Base-by-base conservation (phyloP, 345 rosid species). In the Salix caprea region DNA sequence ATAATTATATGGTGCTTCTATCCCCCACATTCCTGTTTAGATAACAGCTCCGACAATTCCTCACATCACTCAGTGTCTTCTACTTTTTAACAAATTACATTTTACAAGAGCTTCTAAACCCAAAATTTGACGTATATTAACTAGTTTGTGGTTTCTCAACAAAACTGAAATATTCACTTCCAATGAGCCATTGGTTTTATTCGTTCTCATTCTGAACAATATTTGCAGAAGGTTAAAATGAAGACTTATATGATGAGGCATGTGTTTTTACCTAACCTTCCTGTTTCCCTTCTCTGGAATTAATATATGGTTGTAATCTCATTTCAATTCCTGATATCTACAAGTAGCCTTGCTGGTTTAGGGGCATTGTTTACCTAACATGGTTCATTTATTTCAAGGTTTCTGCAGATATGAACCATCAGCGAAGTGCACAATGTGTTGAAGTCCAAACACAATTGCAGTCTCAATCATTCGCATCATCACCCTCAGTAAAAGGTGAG, bases 381-480 rank as follows among this genome's bases (percentile, higher is more conserved):
- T 74, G 72, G 73, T 85, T 74, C 78, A 70, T 86, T 84, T 82
- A 79, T 85, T 83, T 90, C 85, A 91, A 93, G 98, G 92, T 84
- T 73, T 83, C 88, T 83, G 92, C 91, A 88, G 97, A 96, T 84
- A 65, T 86, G 80, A 87, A 82, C 77, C 84, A 78, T 74, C 86
- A 79, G 79, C 85, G 82, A 87, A 87, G 79, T 77, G 88, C 90
- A 73, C 86, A 84, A 78, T 83, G 84, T 42, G 74, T 76, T 66
- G 90, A 85, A 56, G 81, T 77, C 77, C 92, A 87, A 80, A 82
- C 86, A 70, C 92, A 79, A 71, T 78, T 79, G 70, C 87, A 86
- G 73, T 74, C 84, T 82, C 83, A 81, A 69, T 77, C 86, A 74
- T 78, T 86, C 79, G 78, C 87, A 61, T 86, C 93, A 28, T 78